phyloP scores from a whole-genome alignment of 495 filamentous ascomycete species.

The Xylaria venustula region DNA sequence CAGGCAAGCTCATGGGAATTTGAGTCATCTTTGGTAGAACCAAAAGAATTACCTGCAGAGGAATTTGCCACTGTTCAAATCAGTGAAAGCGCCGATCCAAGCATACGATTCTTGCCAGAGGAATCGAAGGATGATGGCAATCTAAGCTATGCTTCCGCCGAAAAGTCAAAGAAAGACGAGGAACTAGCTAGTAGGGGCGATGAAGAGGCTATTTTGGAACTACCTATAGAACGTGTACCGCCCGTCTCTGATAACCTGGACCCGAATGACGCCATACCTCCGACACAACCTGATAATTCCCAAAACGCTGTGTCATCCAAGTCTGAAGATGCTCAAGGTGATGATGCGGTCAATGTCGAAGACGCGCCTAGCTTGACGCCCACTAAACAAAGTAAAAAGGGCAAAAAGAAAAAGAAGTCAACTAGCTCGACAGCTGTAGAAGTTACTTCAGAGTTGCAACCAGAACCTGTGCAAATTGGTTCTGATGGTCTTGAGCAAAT shows the following conservation, averaged over 20 bases:
- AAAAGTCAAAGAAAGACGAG: not conserved
- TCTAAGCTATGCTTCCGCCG: not conserved
- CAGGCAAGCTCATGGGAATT: not conserved
- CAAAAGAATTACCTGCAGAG: not conserved
- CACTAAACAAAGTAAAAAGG: conserved; percentile 8
- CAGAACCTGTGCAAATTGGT: not conserved
- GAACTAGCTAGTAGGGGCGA: not conserved
- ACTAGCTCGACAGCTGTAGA: not conserved
- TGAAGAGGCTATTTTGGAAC: not conserved
- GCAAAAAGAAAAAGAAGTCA: conserved; percentile 4
- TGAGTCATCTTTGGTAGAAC: not conserved
- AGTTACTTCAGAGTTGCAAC: not conserved
- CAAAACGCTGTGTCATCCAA: not conserved
- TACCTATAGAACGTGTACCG: not conserved
- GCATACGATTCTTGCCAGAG: not conserved
- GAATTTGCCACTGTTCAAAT: not conserved
- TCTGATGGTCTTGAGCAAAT: not conserved
- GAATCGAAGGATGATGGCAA: not conserved
- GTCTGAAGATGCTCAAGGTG: not conserved
- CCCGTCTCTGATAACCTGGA: not conserved
- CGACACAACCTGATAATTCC: not conserved
- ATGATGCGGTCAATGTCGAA: not conserved
- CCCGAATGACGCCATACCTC: not conserved
- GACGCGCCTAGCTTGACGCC: not conserved
- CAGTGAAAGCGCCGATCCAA: not conserved